Evolutionary conservation across 2,329 filamentous ascomycete genomes (phyloP).

Genomic region (Exophiala alcalophila): DNA sequence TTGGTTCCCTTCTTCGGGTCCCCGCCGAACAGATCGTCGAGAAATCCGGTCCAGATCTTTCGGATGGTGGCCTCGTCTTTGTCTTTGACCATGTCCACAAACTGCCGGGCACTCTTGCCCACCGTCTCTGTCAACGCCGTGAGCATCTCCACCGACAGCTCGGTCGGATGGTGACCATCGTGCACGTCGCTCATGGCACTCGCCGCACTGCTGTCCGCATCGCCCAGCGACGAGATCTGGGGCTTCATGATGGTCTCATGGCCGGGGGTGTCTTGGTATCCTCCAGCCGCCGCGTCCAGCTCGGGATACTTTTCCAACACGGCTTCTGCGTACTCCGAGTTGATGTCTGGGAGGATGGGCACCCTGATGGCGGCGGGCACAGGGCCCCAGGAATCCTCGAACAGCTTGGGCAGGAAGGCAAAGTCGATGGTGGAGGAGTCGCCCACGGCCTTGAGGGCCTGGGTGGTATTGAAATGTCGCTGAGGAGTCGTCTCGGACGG

Average conservation of each 20-base stretch:
- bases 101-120: conserved; percentile 39
- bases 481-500: conserved; percentile 32
- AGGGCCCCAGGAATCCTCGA: conserved; percentile 37
- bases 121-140: conserved; percentile 52
- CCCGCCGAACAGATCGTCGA: conserved; percentile 52
- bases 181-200: conserved; percentile 58
- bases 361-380: conserved; percentile 43
- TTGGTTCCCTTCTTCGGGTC: conserved; percentile 34
- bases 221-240: conserved; percentile 50
- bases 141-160: conserved; percentile 51
- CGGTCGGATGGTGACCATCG: conserved; percentile 54
- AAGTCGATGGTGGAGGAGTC: conserved; percentile 64
- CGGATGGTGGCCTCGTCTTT: conserved; percentile 42
- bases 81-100: conserved; percentile 38
- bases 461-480: conserved; percentile 62
- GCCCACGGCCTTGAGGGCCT: conserved; percentile 53
- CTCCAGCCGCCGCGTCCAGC: conserved; percentile 30
- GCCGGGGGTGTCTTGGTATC: conserved; percentile 29
- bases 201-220: conserved; percentile 39
- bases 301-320: conserved; percentile 27
- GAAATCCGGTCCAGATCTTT: conserved; percentile 47
- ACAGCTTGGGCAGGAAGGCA: conserved; percentile 55
- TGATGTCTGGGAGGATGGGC: conserved; percentile 49
- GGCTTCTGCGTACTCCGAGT: conserved; percentile 33
- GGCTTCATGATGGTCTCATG: conserved; percentile 51